phyloP scores from a whole-genome alignment of 257 asterid species.

The Pogostemon cablin region DNA sequence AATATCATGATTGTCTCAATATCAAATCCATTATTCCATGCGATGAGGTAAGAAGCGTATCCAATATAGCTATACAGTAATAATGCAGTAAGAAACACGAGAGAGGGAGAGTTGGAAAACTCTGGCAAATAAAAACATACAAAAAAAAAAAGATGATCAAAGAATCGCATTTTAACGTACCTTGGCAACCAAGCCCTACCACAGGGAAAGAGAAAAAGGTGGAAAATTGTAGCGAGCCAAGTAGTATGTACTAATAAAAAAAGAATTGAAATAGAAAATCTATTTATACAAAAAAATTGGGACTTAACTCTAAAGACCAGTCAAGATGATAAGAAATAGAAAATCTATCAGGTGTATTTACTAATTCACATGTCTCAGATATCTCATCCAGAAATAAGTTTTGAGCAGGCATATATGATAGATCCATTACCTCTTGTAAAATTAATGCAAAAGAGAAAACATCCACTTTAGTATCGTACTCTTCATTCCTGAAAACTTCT shows the following conservation, averaged over 20 bases:
- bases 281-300: no score
- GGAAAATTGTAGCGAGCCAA: background rate
- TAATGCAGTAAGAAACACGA: background rate
- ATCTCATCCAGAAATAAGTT: background rate
- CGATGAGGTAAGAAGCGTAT: background rate
- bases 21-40: background rate
- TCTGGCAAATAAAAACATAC: background rate
- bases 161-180: background rate
- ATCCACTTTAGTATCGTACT: conserved; percentile 91
- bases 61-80: background rate
- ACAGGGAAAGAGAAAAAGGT: background rate
- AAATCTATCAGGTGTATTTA: background rate
- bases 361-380: background rate
- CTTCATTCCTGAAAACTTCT: conserved; percentile 80
- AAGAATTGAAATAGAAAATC: no score
- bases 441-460: conserved; percentile 93
- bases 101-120: background rate
- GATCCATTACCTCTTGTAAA: conserved; percentile 76
- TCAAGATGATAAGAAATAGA: background rate
- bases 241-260: no score
- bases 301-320: background rate
- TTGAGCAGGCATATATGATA: conserved; percentile 16
- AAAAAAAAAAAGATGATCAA: background rate
- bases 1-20: background rate
- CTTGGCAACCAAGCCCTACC: background rate